Evolutionary conservation across 2,329 filamentous ascomycete genomes (phyloP), one percentile per base, ranked within the genome.

Genomic region (Chrysoporthe cubensis): DNA sequence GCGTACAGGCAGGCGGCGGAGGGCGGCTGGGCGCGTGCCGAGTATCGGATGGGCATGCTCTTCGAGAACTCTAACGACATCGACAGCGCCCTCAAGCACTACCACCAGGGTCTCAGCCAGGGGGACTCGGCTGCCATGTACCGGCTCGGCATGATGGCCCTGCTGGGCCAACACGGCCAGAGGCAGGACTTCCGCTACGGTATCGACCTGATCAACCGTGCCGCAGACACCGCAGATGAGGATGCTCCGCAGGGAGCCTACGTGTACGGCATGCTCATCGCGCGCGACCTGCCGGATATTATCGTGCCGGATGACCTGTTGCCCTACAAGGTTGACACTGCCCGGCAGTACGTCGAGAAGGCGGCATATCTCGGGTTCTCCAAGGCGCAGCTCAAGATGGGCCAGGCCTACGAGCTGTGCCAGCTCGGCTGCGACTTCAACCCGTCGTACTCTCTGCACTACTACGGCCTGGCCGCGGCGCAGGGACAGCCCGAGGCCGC

Each of bases 41-140:
- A 98, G 78, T 99, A 99, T 79, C 89, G 96, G 59, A 97, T 99
- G 81, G 96, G 96, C 71, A 99, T 98, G 95, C 91, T 97, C 67
- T 98, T 94, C 77, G 96, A 99, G 80, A 94, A 92, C 77, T 95
- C 94, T 4, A 97, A 97, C 76, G 95, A 99, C 75, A 90, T 94
- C 69, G 86, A 90, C 71, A 97, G 97, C 78, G 96, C 96, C 6
- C 89, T 97, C 75, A 90, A 91, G 75, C 94, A 98, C 78, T 99
- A 98, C 79, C 89, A 93, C 72, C 87, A 88, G 60, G 96, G 96
- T 62, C 89, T 96, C 62, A 87, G 88, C 62, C 83, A 90, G 72
- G 89, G 90, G 34, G 96, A 99, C 80, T 97, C 96, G 18, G 96
- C 96, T 3, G 94, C 94, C 5, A 91, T 83, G 68, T 88, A 94